Conservation (phyloP, 2,329 filamentous ascomycete species). For the Pseudogymnoascus sp. region DNA sequence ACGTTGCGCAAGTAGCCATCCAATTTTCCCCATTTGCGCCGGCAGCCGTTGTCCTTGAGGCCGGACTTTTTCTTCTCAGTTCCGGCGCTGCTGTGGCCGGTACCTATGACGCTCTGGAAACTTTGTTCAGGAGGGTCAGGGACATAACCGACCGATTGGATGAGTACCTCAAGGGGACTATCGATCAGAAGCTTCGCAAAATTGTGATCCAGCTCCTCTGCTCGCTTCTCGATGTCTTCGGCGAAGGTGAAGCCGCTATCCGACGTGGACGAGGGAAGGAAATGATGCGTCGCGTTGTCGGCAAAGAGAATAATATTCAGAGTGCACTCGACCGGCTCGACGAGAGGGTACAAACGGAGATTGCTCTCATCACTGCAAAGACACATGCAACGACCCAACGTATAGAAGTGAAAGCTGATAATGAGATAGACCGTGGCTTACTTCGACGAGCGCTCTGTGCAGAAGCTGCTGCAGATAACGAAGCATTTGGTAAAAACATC, state of each 20-base stretch:
- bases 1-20: background rate
- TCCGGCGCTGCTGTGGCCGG: background rate
- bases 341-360: background rate
- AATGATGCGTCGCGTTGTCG: background rate
- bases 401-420: background rate
- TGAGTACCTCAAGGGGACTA: background rate
- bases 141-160: background rate
- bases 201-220: background rate
- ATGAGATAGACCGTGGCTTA: background rate
- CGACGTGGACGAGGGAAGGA: background rate
- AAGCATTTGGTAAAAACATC: background rate
- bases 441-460: background rate
- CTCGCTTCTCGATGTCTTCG: background rate
- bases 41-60: background rate
- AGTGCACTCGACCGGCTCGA: background rate
- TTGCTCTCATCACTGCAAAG: background rate
- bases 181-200: background rate
- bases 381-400: background rate
- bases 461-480: background rate
- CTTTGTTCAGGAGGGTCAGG: background rate
- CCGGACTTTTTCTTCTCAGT: background rate
- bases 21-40: background rate
- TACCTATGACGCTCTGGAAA: background rate
- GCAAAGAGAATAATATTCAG: background rate
- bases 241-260: background rate